These are phyloP conservation scores for Silene conica DNA, from an alignment of 148 eudicot species.

Conservation along the genomic window DNA sequence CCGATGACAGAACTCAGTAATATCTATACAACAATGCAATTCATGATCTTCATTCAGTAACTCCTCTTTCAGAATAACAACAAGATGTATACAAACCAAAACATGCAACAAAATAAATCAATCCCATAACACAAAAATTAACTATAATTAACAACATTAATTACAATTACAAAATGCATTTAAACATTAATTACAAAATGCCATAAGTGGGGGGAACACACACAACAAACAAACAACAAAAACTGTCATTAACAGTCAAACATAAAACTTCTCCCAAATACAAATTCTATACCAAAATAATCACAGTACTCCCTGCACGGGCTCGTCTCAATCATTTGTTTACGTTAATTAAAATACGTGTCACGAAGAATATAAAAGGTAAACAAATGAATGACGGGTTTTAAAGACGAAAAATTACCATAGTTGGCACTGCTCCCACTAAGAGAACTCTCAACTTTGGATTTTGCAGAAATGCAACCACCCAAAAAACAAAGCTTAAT, in stretches of 20 bases:
- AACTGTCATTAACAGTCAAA: not conserved
- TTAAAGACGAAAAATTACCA: constrained; percentile 31
- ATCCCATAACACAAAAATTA: constrained; percentile 8
- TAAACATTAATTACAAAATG: constrained; percentile 14
- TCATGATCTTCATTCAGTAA: not conserved
- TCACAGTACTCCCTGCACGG: no score
- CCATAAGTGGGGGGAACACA: constrained; percentile 12
- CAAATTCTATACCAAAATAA: no score
- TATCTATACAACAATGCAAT: no score
- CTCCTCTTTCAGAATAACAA: not conserved
- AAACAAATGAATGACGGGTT: not conserved
- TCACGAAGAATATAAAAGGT: no score
- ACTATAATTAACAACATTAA: constrained; percentile 8
- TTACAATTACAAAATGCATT: not conserved
- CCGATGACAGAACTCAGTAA: not conserved
- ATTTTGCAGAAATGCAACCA: constrained; percentile 87
- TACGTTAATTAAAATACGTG: no score
- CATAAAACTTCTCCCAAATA: not conserved
- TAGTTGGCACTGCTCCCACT: constrained; percentile 73
- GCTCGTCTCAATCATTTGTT: no score
- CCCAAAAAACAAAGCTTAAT: constrained; percentile 66
- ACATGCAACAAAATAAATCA: constrained; percentile 15
- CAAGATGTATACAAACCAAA: not conserved
- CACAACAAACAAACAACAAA: not conserved
- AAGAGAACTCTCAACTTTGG: constrained; percentile 82